Conservation (phyloP, 2,329 filamentous ascomycete genomes). For the Nemania serpens region DNA sequence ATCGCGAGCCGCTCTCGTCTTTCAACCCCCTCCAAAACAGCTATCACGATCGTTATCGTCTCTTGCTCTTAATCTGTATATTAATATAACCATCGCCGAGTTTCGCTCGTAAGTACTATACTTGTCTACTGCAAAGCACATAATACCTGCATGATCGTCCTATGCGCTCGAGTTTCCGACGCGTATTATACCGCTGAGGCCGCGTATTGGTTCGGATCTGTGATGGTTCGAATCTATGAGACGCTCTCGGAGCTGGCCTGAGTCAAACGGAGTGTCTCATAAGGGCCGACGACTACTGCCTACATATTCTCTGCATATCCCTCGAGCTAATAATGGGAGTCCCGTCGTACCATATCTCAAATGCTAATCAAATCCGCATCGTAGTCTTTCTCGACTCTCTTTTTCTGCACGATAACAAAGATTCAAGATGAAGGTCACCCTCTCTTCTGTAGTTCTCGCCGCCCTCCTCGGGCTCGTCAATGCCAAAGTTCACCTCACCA, state of each 20-base stretch:
- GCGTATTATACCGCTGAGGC: neutral
- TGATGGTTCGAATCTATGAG: neutral
- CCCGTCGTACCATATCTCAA: neutral
- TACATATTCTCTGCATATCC: neutral
- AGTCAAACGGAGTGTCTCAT: neutral
- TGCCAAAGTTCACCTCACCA: conserved; percentile 43
- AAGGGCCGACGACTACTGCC: neutral
- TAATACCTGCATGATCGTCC: neutral
- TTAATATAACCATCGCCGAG: neutral
- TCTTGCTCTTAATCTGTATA: conserved; percentile 15
- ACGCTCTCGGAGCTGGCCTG: neutral
- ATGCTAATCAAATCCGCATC: conserved; percentile 7
- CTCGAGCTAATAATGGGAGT: too few species aligned
- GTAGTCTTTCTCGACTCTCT: conserved; percentile 22
- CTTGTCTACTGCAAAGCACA: neutral
- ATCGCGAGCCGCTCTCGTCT: neutral
- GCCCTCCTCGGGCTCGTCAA: conserved; percentile 40
- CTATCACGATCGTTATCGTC: conserved; percentile 20
- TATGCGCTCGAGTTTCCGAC: neutral
- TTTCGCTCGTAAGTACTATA: conserved; percentile 29
- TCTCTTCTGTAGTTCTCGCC: conserved; percentile 39
- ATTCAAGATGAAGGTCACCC: conserved; percentile 43
- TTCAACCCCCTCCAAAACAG: neutral
- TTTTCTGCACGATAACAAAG: conserved; percentile 12
- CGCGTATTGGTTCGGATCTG: conserved; percentile 1